Percentiles rank a stretch among this genome's conserved stretches.
These are phyloP conservation scores for Cynanchum wilfordii DNA, from an alignment of 257 asterid species.

Conservation along the genomic window DNA sequence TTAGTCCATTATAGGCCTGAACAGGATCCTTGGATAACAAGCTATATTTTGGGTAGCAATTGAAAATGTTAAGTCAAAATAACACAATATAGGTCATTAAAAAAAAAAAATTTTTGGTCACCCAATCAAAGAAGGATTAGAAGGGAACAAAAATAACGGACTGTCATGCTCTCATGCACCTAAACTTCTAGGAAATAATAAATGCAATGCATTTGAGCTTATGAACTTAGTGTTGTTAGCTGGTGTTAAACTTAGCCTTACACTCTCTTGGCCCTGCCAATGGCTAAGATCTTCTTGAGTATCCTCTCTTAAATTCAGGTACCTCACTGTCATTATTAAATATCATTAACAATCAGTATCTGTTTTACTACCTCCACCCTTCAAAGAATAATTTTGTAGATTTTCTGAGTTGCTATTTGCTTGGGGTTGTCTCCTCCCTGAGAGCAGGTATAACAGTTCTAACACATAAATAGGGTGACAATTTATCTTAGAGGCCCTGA, in stretches of 20 bases:
- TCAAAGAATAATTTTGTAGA: no score
- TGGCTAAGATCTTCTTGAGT: background rate
- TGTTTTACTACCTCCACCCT: no score
- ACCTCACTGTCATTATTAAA: background rate
- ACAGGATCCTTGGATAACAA: background rate
- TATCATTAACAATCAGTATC: background rate
- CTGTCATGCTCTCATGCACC: background rate
- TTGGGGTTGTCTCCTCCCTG: no score
- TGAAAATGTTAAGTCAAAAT: background rate
- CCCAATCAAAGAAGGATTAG: background rate
- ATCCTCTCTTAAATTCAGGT: background rate
- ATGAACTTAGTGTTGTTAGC: background rate
- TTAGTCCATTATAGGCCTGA: background rate
- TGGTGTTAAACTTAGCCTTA: background rate
- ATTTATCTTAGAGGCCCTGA: no score
- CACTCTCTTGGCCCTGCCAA: background rate
- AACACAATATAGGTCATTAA: background rate
- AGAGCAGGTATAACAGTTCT: no score
- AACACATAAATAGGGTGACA: no score
- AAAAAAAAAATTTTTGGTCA: background rate
- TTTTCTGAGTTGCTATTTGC: no score
- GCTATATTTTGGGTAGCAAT: background rate
- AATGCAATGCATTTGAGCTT: background rate
- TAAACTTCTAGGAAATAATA: background rate
- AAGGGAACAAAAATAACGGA: background rate